Evolutionary conservation across 148 eudicot species (phyloP), one percentile per base, ranked within the genome.

Genomic region (Gaultheria prostrata): DNA sequence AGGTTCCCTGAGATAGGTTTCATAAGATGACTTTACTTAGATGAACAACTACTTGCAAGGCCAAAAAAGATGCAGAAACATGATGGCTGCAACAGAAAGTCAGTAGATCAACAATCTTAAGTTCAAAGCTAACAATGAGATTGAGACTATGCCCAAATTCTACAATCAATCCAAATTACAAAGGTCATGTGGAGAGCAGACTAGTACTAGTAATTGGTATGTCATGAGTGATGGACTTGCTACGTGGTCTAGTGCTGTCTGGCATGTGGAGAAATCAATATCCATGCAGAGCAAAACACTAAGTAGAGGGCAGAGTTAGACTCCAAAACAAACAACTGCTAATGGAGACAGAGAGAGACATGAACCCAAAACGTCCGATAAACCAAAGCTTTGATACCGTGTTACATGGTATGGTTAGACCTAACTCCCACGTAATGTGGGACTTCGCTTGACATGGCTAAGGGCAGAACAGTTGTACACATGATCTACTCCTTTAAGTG

Each of bases 1-100:
- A 97, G 84, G 98, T 97, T 72, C 99, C 99, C 99, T 97, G 48
- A 30, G 67, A 80, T 33, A 78, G 51, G 5, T 33, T 49, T 45
- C 74, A 76, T 45, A n/a, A 20, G 50, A 32, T 32, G 21, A 81
- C 9, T 17, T 63, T 56, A 61, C 18, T 50, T 33, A 61, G 48
- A 46, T 32, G 17, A 26, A 51, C 39, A 48, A 48, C 1, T 77
- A 82, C 39, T 57, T 75, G 13, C 76, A 35, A 79, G 7, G 28
- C 39, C 4, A 15, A 15, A 30, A 59, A 54, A 18, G 73, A 72
- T 33, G 30, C 61, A 39, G 18, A 79, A 13, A n/a, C 20, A 50
- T 48, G 83, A 48, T 49, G n/a, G 43, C 76, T 70, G 3, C 65
- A 82, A 71, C 48, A 10, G 59, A 70, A 69, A 50, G 48, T 49